Base-by-base conservation (phyloP, 2,329 filamentous ascomycete genomes). In the Fusarium staphyleae region DNA sequence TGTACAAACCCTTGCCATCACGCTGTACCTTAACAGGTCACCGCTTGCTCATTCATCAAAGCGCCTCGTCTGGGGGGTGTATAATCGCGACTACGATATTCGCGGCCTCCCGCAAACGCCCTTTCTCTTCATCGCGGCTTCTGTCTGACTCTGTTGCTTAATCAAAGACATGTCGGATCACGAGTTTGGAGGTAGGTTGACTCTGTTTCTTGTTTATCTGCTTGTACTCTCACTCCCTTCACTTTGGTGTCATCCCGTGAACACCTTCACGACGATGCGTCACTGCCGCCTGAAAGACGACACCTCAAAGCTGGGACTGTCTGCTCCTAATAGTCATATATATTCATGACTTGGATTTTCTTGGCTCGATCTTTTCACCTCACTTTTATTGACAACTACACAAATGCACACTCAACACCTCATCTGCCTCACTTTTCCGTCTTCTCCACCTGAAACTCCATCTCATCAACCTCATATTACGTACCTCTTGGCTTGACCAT, bases 101-200 rank as follows among this genome's bases (percentile, higher is more conserved):
- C 16, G 37, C 29, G 28, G 19, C 44, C 26, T 42, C 34, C 48
- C 39, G 16, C 51, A 63, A 57, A 54, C 60, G 39, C 16, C 26
- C 10, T 48, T 22, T 19, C 53, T 14, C 19, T 22, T n/a, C 44
- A 49, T 34, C 41, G 18, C 28, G 12, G 11, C 18, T 29, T 48
- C 43, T 54, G 37, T 28, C 47, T 34, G 26, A 35, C 22, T 19
- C 48, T 46, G 13, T 11, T 41, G 28, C 11, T 13, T 4, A 13
- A 18, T 44, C 39, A 13, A 40, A 65, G 75, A 37, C 57, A 87
- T 87, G 85, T 87, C 85, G 51, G 85, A 87, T 67, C 82, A 86
- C 72, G 85, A 87, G 70, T 85, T 87, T 75, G 81, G 79, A 74
- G 81, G 85, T 86, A 69, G 74, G 83, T 76, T 24, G 40, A 39